A percentile compares a stretch with the other conserved stretches of the same genome.
phyloP scores from a whole-genome alignment of 192 early-diverging fungal genomes.

The Jimgerdemannia lactiflua region DNA sequence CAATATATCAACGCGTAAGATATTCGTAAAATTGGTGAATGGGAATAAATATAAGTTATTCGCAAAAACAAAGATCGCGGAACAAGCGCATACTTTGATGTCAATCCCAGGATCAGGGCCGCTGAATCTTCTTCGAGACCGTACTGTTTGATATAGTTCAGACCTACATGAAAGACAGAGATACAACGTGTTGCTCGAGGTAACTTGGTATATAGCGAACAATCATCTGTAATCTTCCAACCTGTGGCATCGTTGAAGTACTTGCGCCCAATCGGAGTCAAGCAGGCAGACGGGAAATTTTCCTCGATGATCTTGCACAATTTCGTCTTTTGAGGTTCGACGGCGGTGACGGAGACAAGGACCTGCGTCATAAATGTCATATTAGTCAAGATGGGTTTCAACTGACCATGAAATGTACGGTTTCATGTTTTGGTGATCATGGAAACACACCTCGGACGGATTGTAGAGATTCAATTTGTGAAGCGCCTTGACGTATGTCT shows the following conservation, averaged over 20 bases:
- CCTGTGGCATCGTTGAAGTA: constrained; percentile 50
- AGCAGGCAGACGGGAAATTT: constrained; percentile 29
- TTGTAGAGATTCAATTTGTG: constrained; percentile 55
- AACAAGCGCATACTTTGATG: constrained; percentile 36
- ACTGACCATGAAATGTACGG: not conserved
- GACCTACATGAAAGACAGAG: constrained; percentile 2
- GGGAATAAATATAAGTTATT: not conserved
- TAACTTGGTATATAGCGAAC: constrained; percentile 15
- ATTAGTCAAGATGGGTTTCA: not conserved
- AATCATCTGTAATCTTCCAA: constrained; percentile 24
- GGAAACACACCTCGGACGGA: constrained; percentile 49
- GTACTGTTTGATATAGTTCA: constrained; percentile 30
- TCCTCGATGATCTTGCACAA: constrained; percentile 45
- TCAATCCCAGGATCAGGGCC: constrained; percentile 38
- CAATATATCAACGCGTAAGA: too few species aligned
- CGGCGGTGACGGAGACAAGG: constrained; percentile 39
- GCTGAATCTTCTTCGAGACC: constrained; percentile 44
- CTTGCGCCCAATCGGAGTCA: constrained; percentile 50
- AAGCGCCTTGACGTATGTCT: constrained; percentile 57
- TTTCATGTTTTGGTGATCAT: not conserved
- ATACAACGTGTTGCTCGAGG: too few species aligned
- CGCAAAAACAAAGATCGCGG: not conserved
- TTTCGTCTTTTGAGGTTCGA: constrained; percentile 52
- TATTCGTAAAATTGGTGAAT: too few species aligned
- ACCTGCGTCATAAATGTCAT: not conserved